Evolutionary conservation across 495 filamentous ascomycete species (phyloP), one percentile per base, ranked within the genome.

Genomic region (Xylaria sp.): DNA sequence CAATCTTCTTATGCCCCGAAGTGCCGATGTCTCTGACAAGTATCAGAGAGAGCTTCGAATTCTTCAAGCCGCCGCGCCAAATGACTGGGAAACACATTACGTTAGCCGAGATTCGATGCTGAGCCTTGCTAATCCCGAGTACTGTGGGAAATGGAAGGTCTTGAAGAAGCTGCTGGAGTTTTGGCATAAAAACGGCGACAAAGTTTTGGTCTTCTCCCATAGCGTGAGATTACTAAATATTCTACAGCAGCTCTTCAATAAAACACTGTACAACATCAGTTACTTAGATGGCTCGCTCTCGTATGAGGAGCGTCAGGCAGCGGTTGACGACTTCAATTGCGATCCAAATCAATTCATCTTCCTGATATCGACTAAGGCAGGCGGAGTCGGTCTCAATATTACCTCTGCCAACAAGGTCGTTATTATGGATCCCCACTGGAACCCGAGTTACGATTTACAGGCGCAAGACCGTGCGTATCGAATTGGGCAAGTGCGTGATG

Each of bases 401-500:
- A 97, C 96, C 4, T 95, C 93, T 0, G 96, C 96, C 14, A 99
- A 99, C 82, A 98, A 98, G 80, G 95, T 99, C 12, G 96, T 99
- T 24, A 93, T 99, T 44, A 92, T 98, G 48, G 96, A 99, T 77
- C 96, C 96, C 0, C 97, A 98, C 76, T 99, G 96, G 96, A 99
- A 99, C 70, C 96, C 96, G 5, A 87, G 92, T 24, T 93, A 94
- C 73, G 95, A 99, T 74, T 87, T 98, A 2, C 96, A 99, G 81
- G 96, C 96, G 0, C 96, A 99, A 81, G 96, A 99, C 77, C 91
- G 96, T 24, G 96, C 97, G 14, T 99, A 98, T 78, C 91, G 96
- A 19, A 98, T 99, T 72, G 96, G 96, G 12, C 96, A 99, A 80
- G 86, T 88, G 0, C 88, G 96, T 5, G 94, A 99, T 74, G 96